phyloP scores from a whole-genome alignment of 2,329 filamentous ascomycete species.

The Paraconiothyrium brasiliense region DNA sequence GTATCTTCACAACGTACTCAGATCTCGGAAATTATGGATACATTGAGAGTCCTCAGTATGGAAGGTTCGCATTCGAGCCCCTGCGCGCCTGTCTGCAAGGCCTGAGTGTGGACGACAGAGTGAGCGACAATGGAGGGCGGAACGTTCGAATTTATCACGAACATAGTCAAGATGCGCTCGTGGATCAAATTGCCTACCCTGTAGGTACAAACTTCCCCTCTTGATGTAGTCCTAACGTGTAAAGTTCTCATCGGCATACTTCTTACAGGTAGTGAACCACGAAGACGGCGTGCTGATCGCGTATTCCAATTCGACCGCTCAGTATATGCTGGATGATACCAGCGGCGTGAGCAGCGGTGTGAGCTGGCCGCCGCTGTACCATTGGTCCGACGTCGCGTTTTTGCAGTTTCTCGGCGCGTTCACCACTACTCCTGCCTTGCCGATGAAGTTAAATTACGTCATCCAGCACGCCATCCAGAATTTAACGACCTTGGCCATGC shows the following conservation, averaged over 20 bases:
- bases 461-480: conserved; percentile 1
- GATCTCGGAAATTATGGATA: conserved; percentile 5
- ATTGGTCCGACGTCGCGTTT: conserved; percentile 28
- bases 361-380: conserved; percentile 8
- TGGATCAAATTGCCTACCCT: background rate
- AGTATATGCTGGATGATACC: background rate
- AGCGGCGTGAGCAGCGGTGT: background rate
- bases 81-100: conserved; percentile 5
- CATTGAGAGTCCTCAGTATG: background rate
- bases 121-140: conserved; percentile 1
- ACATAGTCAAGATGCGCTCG: background rate
- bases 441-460: background rate
- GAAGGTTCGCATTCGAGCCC: background rate
- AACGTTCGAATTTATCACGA: conserved; percentile 8
- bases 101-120: background rate
- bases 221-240: background rate
- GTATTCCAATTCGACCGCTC: background rate
- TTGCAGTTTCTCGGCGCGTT: conserved; percentile 16
- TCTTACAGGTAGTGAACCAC: conserved; percentile 12
- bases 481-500: background rate
- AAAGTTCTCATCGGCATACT: conserved; percentile 9
- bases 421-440: background rate
- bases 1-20: background rate
- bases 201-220: background rate
- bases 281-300: conserved; percentile 18